Evolutionary conservation across 2,329 filamentous ascomycete species (phyloP).

Genomic region (Colletotrichum kahawae): DNA sequence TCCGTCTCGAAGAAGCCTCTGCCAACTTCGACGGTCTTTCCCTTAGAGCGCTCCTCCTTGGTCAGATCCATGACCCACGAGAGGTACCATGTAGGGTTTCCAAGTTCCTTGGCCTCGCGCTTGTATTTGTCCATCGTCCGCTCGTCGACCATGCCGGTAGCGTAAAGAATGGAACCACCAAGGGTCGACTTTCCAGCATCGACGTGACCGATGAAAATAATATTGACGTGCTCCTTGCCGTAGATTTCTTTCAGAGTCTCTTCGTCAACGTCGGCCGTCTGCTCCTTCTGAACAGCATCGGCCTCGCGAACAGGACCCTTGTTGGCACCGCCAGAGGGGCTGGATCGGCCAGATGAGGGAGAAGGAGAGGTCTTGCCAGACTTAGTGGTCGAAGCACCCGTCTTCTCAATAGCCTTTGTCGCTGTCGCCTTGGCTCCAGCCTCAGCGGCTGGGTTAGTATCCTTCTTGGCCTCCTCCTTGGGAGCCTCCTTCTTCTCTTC

Average conservation of each 20-base stretch:
- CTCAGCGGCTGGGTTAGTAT: slow-evolving; percentile 50
- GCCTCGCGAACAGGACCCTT: slow-evolving; percentile 63
- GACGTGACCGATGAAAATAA: slow-evolving; percentile 98
- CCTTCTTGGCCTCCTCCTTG: slow-evolving; percentile 56
- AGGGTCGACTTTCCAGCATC: slow-evolving; percentile 98
- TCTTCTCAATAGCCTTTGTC: slow-evolving; percentile 90
- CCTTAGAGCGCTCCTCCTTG: slow-evolving; percentile 94
- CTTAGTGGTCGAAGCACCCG: slow-evolving; percentile 63
- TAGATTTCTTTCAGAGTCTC: slow-evolving; percentile 91
- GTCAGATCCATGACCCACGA: slow-evolving; percentile 98
- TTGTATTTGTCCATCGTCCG: slow-evolving; percentile 98
- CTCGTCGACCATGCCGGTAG: slow-evolving; percentile 99
- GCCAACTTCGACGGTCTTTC: slow-evolving; percentile 97
- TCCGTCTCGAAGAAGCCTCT: slow-evolving; percentile 97
- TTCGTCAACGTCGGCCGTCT: slow-evolving; percentile 74
- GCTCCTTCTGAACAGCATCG: slow-evolving; percentile 85
- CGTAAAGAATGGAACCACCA: slow-evolving; percentile 90
- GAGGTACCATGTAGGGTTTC: slow-evolving; percentile 97
- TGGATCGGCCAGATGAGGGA: slow-evolving; percentile 83
- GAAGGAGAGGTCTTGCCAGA: slow-evolving; percentile 80
- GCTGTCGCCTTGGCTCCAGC: slow-evolving; percentile 86
- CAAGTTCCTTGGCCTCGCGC: slow-evolving; percentile 92
- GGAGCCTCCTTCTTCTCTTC: slow-evolving; percentile 48
- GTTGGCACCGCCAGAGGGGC: slow-evolving; percentile 70
- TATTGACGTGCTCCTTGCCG: slow-evolving; percentile 90